Evolutionary conservation across 768 basidiomycete genomes (phyloP).

Genomic region (Candolleomyces eurysporus): DNA sequence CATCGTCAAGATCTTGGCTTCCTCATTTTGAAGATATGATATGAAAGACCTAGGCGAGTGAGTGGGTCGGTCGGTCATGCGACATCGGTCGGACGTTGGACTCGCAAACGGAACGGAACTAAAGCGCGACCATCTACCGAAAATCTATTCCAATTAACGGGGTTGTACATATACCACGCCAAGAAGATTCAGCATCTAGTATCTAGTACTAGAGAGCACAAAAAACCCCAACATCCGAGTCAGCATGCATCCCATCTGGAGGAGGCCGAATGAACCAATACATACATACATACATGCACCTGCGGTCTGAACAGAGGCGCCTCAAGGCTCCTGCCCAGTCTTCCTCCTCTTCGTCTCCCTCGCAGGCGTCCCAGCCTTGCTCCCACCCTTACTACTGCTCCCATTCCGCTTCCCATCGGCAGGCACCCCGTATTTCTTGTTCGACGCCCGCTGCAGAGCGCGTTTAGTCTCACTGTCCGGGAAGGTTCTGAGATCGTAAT

Average conservation of each 20-base stretch:
- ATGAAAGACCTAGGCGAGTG: too few relatives aligned
- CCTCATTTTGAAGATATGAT: too few relatives aligned
- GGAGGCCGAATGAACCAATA: not conserved
- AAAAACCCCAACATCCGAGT: too few relatives aligned
- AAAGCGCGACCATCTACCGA: too few relatives aligned
- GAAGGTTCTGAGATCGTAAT: conserved; percentile 70
- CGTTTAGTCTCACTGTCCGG: conserved; percentile 70
- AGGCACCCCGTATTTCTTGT: conserved; percentile 51
- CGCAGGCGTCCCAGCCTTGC: conserved; percentile 10
- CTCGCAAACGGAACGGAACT: too few relatives aligned
- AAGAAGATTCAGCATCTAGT: too few relatives aligned
- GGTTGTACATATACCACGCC: too few relatives aligned
- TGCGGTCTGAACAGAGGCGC: not conserved
- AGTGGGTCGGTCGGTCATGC: too few relatives aligned
- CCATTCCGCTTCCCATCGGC: conserved; percentile 18
- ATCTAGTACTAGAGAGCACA: too few relatives aligned
- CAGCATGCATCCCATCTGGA: not conserved
- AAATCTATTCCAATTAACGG: too few relatives aligned
- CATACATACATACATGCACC: not conserved
- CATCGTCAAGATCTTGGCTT: too few relatives aligned
- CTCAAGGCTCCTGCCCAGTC: conserved; percentile 1
- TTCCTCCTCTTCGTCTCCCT: conserved; percentile 33
- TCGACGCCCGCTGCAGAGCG: conserved; percentile 50
- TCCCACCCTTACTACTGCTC: conserved; percentile 10
- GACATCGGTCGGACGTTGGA: too few relatives aligned